Percentiles rank a stretch among this genome's conserved stretches.
These are phyloP conservation scores for Trametes versicolor DNA, from an alignment of 1,284 basidiomycete genomes.

Conservation along the genomic window DNA sequence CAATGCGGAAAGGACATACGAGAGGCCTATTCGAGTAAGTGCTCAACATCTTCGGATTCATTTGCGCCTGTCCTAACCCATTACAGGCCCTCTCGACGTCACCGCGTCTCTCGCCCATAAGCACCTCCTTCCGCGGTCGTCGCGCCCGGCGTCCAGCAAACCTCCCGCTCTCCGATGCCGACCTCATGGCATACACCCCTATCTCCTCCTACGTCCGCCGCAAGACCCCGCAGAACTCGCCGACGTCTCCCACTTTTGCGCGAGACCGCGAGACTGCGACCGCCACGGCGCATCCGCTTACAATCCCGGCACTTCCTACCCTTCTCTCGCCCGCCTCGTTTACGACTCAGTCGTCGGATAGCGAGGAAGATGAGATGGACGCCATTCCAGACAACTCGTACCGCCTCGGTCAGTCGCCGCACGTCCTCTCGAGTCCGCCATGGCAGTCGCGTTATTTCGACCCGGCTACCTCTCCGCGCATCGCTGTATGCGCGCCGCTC, in stretches of 20 bases:
- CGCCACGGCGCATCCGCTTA: constrained; percentile 59
- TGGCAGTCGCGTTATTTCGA: constrained; percentile 38
- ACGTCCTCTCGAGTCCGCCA: constrained; percentile 23
- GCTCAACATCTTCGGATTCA: background rate
- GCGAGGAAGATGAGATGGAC: constrained; percentile 45
- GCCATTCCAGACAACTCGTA: constrained; percentile 32
- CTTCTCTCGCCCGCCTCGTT: constrained; percentile 43
- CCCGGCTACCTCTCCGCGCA: constrained; percentile 33
- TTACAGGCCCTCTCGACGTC: constrained; percentile 53
- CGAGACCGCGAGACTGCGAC: constrained; percentile 39
- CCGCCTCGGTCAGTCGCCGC: constrained; percentile 30
- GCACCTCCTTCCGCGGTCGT: constrained; percentile 37
- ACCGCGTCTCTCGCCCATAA: constrained; percentile 53
- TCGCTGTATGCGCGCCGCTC: constrained; percentile 30
- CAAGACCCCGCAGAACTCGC: constrained; percentile 77
- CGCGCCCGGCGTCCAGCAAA: constrained; percentile 40
- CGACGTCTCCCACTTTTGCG: constrained; percentile 68
- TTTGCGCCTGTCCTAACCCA: constrained; percentile 11
- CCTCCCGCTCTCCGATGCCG: constrained; percentile 44
- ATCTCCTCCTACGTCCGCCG: constrained; percentile 82
- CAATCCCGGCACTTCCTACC: constrained; percentile 64
- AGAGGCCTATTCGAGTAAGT: constrained; percentile 44
- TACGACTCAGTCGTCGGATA: constrained; percentile 40
- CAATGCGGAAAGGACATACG: constrained; percentile 38
- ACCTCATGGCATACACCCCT: constrained; percentile 62